Percentiles rank a stretch among this genome's conserved stretches.
Conservation (phyloP, 805 yeast species). For the Metschnikowia lachancei region DNA sequence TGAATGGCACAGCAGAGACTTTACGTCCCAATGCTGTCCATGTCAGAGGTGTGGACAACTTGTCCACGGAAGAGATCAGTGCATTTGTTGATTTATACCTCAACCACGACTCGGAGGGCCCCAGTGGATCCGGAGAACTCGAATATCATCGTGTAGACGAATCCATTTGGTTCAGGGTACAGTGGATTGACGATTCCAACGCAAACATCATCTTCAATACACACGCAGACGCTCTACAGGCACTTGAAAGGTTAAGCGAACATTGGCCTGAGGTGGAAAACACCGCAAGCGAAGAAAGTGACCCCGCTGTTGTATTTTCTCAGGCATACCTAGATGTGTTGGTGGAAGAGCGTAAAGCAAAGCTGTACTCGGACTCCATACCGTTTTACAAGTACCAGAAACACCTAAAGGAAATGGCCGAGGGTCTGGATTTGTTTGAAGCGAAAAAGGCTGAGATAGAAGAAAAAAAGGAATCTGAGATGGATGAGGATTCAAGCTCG, state of each 20-base stretch:
- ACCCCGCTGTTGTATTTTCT: conserved; percentile 9
- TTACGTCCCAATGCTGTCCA: conserved; percentile 48
- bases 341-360: conserved; percentile 40
- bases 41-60: conserved; percentile 60
- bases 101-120: conserved; percentile 26
- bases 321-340: conserved; percentile 23
- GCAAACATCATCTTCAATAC: conserved; percentile 54
- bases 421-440: conserved; percentile 16
- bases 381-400: conserved; percentile 32
- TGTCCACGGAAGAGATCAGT: conserved; percentile 60
- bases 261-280: conserved; percentile 15
- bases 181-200: conserved; percentile 67
- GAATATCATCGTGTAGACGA: conserved; percentile 11
- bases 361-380: conserved; percentile 38
- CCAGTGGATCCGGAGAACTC: not conserved
- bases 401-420: conserved; percentile 10
- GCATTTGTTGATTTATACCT: conserved; percentile 49
- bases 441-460: conserved; percentile 15
- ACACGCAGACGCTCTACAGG: conserved; percentile 39
- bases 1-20: conserved; percentile 31
- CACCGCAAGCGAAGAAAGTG: conserved; percentile 1
- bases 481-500: conserved; percentile 42
- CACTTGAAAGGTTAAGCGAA: conserved; percentile 35
- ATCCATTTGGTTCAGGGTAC: conserved; percentile 44
- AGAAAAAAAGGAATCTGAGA: conserved; percentile 14